Base-by-base conservation (phyloP, 2,329 filamentous ascomycete species). In the Penicillium sclerotigenum region DNA sequence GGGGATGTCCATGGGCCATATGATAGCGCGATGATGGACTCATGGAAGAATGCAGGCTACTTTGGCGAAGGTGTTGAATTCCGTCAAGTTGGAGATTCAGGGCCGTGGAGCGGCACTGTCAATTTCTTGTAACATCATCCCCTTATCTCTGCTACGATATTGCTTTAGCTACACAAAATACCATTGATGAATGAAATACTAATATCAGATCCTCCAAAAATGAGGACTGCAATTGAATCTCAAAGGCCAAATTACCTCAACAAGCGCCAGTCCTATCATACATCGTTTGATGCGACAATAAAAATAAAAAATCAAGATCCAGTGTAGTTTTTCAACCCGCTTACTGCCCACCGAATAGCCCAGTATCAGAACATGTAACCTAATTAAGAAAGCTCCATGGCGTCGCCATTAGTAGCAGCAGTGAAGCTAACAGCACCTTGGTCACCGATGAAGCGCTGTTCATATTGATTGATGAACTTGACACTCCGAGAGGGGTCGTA, bases 391-490 rank as follows among this genome's bases (percentile, higher is more conserved):
- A 86, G 79, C 63, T 90, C 87, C 87, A 90, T 89, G 1, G 83
- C 83, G 73, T 89, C 87, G 36, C 83, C 86, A 52, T 75, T 76
- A 29, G 71, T 61, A 45, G 73, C 77, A 16, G 71, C 78, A 14
- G 81, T 72, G 68, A 97, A 86, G 59, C 87, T 89, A 28, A 96
- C 93, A 24, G 79, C 80, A 26, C 94, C 94, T 59, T 88, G 85
- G 60, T 96, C 87, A 60, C 91, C 90, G 72, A 99, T 97, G 62
- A 99, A 86, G 38, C 92, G 85, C 80, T 92, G 93, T 79, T 97
- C 94, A 58, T 88, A 96, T 62, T 96, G 89, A 56, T 83, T 78
- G 42, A 99, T 91, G 68, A 97, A 97, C 75, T 90, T 90, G 66
- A 95, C 89, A 74, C 92, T 97, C 65, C 94, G 83, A 47, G 80